Percentiles rank a stretch among this genome's conserved stretches.
Conservation (phyloP, 2,329 filamentous ascomycete species). For the Venturia carpophila region DNA sequence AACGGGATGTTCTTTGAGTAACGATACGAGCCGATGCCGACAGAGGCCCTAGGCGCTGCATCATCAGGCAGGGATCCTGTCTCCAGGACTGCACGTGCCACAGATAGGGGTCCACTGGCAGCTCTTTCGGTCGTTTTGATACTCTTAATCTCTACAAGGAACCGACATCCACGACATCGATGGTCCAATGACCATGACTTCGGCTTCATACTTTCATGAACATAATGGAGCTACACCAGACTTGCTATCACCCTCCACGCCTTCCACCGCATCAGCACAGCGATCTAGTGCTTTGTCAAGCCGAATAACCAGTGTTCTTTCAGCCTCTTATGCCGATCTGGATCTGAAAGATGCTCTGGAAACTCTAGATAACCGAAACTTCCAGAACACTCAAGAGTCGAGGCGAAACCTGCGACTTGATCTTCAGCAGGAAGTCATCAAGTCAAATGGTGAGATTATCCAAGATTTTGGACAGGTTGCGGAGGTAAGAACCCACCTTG, state of each 20-base stretch:
- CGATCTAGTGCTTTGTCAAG: conserved; percentile 62
- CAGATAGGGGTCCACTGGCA: neutral
- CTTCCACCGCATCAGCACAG: conserved; percentile 22
- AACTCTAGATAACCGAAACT: conserved; percentile 63
- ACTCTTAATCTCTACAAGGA: neutral
- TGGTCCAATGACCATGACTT: neutral
- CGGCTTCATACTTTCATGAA: conserved; percentile 10
- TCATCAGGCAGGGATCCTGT: neutral
- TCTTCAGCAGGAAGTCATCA: conserved; percentile 84
- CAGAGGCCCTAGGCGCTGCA: neutral
- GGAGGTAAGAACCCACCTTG: conserved; percentile 48
- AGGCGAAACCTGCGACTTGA: conserved; percentile 73
- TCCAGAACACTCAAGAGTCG: conserved; percentile 68
- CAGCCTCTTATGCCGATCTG: conserved; percentile 83
- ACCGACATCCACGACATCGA: neutral
- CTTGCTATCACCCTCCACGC: conserved; percentile 3
- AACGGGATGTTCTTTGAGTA: neutral
- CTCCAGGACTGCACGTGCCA: neutral
- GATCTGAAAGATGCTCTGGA: conserved; percentile 81
- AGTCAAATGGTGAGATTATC: conserved; percentile 84
- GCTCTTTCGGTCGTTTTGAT: neutral
- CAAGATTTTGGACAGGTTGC: conserved; percentile 83
- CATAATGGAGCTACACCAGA: conserved; percentile 9
- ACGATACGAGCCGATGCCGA: neutral
- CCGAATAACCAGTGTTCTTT: conserved; percentile 77